Percentiles rank a stretch among this genome's conserved stretches.
Evolutionary conservation across 345 rosid genomes (phyloP).

Genomic region (Streptanthus diversifolius): DNA sequence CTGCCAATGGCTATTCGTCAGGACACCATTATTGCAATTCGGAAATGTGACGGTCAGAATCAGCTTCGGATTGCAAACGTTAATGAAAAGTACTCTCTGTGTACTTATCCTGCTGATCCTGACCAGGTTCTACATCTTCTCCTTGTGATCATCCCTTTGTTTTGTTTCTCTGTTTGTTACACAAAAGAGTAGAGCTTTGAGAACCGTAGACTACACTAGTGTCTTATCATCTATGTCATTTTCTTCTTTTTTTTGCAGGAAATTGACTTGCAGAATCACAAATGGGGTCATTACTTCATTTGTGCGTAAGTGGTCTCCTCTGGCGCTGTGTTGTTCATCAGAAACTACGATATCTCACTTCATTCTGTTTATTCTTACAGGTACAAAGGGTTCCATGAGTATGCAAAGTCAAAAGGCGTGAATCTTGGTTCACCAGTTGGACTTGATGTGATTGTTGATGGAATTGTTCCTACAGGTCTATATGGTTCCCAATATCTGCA

Average conservation of each 20-base stretch:
- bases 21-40: conserved; percentile 79
- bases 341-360: background rate
- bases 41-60: conserved; percentile 52
- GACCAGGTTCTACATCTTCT: conserved; percentile 49
- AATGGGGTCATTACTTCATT: conserved; percentile 93
- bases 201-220: background rate
- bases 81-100: conserved; percentile 58
- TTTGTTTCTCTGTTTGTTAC: background rate
- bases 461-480: conserved; percentile 91
- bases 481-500: conserved; percentile 12
- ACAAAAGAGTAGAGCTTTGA: background rate
- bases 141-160: background rate
- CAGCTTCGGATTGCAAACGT: conserved; percentile 72
- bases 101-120: conserved; percentile 83
- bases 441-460: conserved; percentile 86
- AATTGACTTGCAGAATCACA: conserved; percentile 82
- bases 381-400: conserved; percentile 85
- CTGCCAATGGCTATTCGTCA: conserved; percentile 98
- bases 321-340: background rate
- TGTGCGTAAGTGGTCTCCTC: conserved; percentile 63
- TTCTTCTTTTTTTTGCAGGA: conserved; percentile 42
- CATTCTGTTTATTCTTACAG: conserved; percentile 30
- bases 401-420: conserved; percentile 66
- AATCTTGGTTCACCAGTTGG: conserved; percentile 66
- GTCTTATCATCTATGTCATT: conserved; percentile 4